These are phyloP conservation scores for Pterocarpus santalinus DNA, from an alignment of 306 rosid species.

Conservation along the genomic window DNA sequence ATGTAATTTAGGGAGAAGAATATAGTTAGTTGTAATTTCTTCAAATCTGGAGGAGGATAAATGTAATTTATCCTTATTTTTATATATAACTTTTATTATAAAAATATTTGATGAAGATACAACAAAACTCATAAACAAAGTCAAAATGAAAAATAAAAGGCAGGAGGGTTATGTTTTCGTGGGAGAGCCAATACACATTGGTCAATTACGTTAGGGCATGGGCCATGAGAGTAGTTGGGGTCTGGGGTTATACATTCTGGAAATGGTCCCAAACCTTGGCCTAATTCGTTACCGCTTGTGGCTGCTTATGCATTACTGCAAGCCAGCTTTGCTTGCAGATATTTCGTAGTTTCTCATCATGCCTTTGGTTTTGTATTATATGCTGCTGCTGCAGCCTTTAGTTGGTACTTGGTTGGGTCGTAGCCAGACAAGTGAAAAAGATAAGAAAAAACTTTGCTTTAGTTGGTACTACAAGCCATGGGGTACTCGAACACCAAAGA, in stretches of 20 bases:
- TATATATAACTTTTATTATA: no score
- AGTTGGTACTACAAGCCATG: not conserved
- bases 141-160: no score
- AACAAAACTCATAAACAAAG: no score
- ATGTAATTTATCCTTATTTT: no score
- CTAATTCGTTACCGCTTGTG: not conserved
- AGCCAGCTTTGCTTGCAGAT: slow-evolving; percentile 37
- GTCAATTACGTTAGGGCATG: not conserved
- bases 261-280: slow-evolving; percentile 42
- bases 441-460: slow-evolving; percentile 16
- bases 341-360: slow-evolving; percentile 16
- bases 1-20: no score
- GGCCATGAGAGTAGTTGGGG: slow-evolving; percentile 7
- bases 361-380: slow-evolving; percentile 38
- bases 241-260: not conserved
- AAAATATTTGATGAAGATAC: no score
- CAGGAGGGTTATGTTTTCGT: no score
- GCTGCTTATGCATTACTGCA: not conserved
- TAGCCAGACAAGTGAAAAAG: slow-evolving; percentile 24
- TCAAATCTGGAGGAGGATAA: no score
- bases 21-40: no score
- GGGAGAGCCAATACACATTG: no score
- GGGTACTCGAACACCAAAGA: not conserved
- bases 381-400: slow-evolving; percentile 21
- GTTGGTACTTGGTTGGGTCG: slow-evolving; percentile 34